These are phyloP conservation scores for Drechslerella dactyloides DNA, from an alignment of 2,329 filamentous ascomycete genomes.

Conservation along the genomic window DNA sequence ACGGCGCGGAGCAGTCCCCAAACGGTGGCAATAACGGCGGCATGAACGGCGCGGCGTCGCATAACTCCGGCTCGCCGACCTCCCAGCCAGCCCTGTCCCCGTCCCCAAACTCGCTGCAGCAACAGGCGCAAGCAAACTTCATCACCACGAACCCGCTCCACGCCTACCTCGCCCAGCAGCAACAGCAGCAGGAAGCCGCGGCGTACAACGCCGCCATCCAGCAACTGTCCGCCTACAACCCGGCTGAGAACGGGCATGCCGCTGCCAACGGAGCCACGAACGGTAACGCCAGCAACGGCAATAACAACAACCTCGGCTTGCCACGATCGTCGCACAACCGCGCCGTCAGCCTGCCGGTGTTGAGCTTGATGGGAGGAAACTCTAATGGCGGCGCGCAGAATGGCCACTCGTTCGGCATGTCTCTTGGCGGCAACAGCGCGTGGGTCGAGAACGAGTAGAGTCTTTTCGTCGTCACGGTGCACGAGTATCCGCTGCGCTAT, in stretches of 20 bases:
- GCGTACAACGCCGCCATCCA: conserved; percentile 83
- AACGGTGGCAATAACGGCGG: conserved; percentile 29
- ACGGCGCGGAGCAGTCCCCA: conserved; percentile 56
- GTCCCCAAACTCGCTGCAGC: conserved; percentile 53
- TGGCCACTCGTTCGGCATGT: conserved; percentile 61
- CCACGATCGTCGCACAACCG: conserved; percentile 69
- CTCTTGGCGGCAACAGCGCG: conserved; percentile 33
- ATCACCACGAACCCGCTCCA: conserved; percentile 55
- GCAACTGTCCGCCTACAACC: conserved; percentile 69
- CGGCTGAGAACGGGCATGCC: conserved; percentile 62
- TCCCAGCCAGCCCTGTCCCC: conserved; percentile 45
- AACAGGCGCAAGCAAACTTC: conserved; percentile 51
- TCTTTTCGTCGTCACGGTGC: not conserved
- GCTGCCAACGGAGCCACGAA: conserved; percentile 49
- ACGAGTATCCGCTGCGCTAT: not conserved
- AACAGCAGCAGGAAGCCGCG: conserved; percentile 73
- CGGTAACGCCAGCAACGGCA: conserved; percentile 56
- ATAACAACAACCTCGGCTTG: conserved; percentile 56
- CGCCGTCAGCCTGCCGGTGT: conserved; percentile 83
- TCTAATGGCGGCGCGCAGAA: conserved; percentile 65
- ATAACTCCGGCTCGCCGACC: conserved; percentile 44
- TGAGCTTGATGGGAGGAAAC: conserved; percentile 67
- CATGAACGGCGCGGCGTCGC: conserved; percentile 49
- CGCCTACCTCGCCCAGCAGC: conserved; percentile 65
- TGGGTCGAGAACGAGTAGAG: conserved; percentile 48